Percentiles rank a stretch among this genome's conserved stretches.
phyloP scores from a whole-genome alignment of 2,329 filamentous ascomycete genomes.

The Clonostachys chloroleuca region DNA sequence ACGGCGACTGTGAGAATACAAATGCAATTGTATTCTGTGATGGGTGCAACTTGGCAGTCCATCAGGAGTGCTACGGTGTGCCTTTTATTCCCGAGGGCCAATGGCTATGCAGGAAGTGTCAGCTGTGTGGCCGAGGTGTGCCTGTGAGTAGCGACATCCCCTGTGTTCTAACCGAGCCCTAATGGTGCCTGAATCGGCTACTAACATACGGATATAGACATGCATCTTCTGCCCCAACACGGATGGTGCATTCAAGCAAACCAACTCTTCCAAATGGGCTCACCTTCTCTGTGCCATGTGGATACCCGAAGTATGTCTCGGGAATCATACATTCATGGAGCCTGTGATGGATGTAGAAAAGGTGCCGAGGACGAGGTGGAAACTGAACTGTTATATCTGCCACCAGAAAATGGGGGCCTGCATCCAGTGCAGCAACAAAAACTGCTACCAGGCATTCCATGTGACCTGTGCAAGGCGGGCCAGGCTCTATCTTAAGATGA shows the following conservation, averaged over 20 bases:
- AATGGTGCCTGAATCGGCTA: constrained; percentile 8
- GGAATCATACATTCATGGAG: constrained; percentile 97
- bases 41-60: constrained; percentile 93
- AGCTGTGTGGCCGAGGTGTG: constrained; percentile 86
- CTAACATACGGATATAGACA: constrained; percentile 43
- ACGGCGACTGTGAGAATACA: constrained; percentile 98
- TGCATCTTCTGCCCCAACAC: constrained; percentile 99
- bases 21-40: constrained; percentile 99
- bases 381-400: constrained; percentile 91
- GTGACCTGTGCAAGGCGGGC: constrained; percentile 91
- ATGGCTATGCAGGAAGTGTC: constrained; percentile 96
- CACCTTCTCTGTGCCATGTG: constrained; percentile 96
- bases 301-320: constrained; percentile 95
- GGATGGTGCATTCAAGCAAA: constrained; percentile 97
- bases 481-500: constrained; percentile 92
- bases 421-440: constrained; percentile 97
- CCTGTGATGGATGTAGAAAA: constrained; percentile 98
- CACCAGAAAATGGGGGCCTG: constrained; percentile 97
- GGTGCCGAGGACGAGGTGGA: constrained; percentile 92
- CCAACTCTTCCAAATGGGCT: constrained; percentile 92
- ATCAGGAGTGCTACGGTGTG: constrained; percentile 98
- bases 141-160: constrained; percentile 51
- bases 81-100: constrained; percentile 98
- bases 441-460: constrained; percentile 95
- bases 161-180: neutral